Conservation (phyloP, 2,329 filamentous ascomycete genomes). For the Colletotrichum chrysophilum region DNA sequence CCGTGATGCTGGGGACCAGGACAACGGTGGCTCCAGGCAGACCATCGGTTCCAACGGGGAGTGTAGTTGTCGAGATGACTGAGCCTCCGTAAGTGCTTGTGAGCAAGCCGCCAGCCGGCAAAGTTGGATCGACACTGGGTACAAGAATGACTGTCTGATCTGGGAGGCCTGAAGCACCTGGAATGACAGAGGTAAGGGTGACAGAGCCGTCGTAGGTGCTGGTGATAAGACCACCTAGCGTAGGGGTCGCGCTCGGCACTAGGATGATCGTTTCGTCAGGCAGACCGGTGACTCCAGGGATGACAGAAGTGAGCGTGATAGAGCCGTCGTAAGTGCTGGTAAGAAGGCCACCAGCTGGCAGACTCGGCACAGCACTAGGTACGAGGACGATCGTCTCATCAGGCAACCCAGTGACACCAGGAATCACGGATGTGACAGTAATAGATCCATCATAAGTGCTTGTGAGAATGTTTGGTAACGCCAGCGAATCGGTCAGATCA, state of each 20-base stretch:
- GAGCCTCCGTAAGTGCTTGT: constrained; percentile 1
- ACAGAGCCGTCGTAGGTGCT: neutral
- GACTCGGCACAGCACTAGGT: neutral
- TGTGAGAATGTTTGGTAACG: neutral
- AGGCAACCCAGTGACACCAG: neutral
- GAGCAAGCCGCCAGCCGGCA: neutral
- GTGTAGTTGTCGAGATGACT: neutral
- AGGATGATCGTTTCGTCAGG: neutral
- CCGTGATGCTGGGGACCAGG: neutral
- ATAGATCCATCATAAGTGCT: neutral
- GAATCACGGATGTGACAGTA: neutral
- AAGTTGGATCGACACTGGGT: neutral
- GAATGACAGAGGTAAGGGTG: neutral
- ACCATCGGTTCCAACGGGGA: neutral
- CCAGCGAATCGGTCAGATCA: neutral
- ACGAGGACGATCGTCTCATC: neutral
- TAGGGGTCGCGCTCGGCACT: neutral
- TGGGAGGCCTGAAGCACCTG: neutral
- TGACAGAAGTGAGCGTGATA: neutral
- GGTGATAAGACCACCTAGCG: neutral
- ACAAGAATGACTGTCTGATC: neutral
- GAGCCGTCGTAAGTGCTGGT: neutral
- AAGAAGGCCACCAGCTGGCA: neutral
- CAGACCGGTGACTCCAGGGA: neutral
- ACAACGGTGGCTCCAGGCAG: neutral